phyloP scores from a whole-genome alignment of 768 basidiomycete species.

The Lactifluus piperatus region DNA sequence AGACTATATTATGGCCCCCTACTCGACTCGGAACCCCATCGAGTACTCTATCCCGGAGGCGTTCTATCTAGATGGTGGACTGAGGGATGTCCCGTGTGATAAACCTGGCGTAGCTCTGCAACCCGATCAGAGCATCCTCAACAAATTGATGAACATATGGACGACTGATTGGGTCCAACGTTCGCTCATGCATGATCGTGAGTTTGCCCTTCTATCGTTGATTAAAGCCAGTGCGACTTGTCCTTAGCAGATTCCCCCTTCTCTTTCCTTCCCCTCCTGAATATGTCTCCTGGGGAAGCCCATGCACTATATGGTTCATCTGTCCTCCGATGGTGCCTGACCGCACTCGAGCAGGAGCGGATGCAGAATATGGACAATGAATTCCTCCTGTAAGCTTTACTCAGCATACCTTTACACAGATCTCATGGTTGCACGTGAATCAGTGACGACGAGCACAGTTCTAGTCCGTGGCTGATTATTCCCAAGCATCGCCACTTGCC shows the following conservation, averaged over 20 bases:
- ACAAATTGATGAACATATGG: conserved; percentile 86
- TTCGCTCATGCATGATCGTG: conserved; percentile 61
- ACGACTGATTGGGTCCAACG: conserved; percentile 67
- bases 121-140: conserved; percentile 43
- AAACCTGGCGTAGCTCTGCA: conserved; percentile 36
- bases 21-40: conserved; percentile 85
- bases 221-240: conserved; percentile 15
- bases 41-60: conserved; percentile 66
- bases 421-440: neutral
- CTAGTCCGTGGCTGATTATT: conserved; percentile 31
- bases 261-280: conserved; percentile 69
- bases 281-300: conserved; percentile 53
- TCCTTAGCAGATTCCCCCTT: conserved; percentile 46
- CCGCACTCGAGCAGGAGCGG: conserved; percentile 39
- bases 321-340: conserved; percentile 47
- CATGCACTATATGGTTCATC: conserved; percentile 53
- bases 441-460: conserved; percentile 10
- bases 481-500: conserved; percentile 24
- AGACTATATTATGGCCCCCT: conserved; percentile 73
- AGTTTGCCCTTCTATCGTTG: conserved; percentile 19
- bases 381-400: conserved; percentile 36
- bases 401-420: neutral
- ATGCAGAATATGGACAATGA: conserved; percentile 32
- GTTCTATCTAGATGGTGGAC: conserved; percentile 69
- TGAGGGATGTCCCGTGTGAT: conserved; percentile 56